These are phyloP conservation scores for Colletotrichum sp. DNA, from an alignment of 2,329 filamentous ascomycete species.

Conservation along the genomic window DNA sequence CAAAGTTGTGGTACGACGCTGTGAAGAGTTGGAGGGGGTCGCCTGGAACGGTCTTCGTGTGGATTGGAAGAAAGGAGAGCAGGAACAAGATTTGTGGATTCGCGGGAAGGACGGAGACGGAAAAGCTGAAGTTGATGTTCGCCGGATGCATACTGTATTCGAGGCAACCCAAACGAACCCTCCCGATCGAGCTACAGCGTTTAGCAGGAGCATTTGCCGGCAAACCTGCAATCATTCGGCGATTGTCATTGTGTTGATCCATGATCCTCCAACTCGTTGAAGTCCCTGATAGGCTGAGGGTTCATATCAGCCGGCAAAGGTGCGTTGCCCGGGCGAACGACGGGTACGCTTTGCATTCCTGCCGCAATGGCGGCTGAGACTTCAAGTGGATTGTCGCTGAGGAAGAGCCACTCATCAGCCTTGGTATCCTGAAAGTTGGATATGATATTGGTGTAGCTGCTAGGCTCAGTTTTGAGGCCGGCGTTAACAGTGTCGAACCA, in stretches of 20 bases:
- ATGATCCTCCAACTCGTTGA: conserved; percentile 25
- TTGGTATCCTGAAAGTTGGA: conserved; percentile 49
- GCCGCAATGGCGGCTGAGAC: conserved; percentile 66
- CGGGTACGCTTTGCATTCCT: conserved; percentile 68
- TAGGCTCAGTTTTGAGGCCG: conserved; percentile 71
- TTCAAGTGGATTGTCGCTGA: conserved; percentile 80
- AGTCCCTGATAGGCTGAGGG: conserved; percentile 40
- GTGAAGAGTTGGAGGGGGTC: neutral
- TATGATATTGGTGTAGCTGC: conserved; percentile 73
- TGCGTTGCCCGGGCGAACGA: conserved; percentile 74
- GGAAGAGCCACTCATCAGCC: conserved; percentile 69
- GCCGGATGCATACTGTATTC: conserved; percentile 19
- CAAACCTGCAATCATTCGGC: neutral
- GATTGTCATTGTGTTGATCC: neutral
- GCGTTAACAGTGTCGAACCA: conserved; percentile 86
- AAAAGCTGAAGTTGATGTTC: conserved; percentile 8
- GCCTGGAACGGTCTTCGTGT: neutral
- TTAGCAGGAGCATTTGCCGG: neutral
- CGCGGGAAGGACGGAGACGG: neutral
- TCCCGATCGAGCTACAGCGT: neutral
- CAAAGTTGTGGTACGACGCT: neutral
- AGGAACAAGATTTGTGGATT: neutral
- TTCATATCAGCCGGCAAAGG: conserved; percentile 57
- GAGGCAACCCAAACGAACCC: neutral
- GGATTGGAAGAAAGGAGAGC: neutral